Base-by-base conservation (phyloP, 2,329 filamentous ascomycete genomes). In the Neonectria sp. region DNA sequence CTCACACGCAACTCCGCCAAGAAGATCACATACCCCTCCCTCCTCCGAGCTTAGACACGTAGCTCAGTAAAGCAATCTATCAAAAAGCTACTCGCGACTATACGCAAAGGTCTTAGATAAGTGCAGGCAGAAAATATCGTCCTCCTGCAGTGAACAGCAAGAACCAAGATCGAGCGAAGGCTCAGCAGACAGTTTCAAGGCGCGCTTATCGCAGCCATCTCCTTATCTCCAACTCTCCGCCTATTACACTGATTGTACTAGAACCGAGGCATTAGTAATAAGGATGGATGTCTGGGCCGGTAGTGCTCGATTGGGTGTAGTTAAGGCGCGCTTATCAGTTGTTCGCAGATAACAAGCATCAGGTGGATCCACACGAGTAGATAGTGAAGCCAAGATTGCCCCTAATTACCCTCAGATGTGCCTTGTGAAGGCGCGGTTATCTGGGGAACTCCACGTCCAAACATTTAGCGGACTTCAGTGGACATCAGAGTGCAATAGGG, bases 381-480 rank as follows among this genome's bases (percentile, higher is more conserved):
- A 6, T 9, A 49, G 31, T 31, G 25, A n/a, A 15, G 3, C 11
- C 7, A 7, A n/a, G 46, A 29, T 27, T 3, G 6, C 4, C 33
- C 12, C 5, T 25, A 13, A n/a, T 11, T 27, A 13, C 25, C 6
- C 15, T 37, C 27, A 8, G 46, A 49, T 49, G 25, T 25, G 21
- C n/a, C 13, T 4, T 3, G 21, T 49, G 56, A 60, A 60, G 58
- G 58, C 58, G 58, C 58, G 58, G 12, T 53, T 60, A 60, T 60
- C 58, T 49, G 25, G 46, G 46, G 27, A 46, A 48, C 6, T 48
- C 6, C 21, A 21, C 2, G 21, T 11, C 6, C 8, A 15, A 12
- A 9, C 21, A 48, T 48, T 21, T 21, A 21, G 21, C 21, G 21
- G 21, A 21, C 21, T 15, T 4, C n/a, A 45, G 43, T 21, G 17